These are phyloP conservation scores for Pythium rhizo-oryzae DNA, from an alignment of 352 stramenopile genomes.

Conservation along the genomic window DNA sequence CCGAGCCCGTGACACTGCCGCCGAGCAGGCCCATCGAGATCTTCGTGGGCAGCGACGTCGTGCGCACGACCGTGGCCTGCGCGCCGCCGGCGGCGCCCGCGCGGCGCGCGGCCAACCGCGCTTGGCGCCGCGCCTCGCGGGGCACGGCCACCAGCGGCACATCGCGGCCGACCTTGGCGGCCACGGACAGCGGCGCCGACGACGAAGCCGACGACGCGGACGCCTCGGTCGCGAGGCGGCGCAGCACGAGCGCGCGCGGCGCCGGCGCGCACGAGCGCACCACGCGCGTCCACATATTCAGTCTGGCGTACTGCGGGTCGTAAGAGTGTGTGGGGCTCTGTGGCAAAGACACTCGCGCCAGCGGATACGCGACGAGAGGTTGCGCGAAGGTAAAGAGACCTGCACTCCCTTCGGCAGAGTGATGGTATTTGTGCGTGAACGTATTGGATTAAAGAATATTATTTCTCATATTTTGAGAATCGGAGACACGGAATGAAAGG, in stretches of 20 bases:
- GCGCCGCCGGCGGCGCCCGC: slow-evolving; percentile 25
- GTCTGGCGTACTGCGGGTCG: background rate
- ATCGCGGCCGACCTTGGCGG: slow-evolving; percentile 51
- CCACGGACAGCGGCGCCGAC: slow-evolving; percentile 10
- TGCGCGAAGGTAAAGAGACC: slow-evolving; percentile 25
- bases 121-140: slow-evolving; percentile 60
- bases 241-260: slow-evolving; percentile 23
- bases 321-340: background rate
- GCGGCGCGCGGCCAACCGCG: slow-evolving; percentile 45
- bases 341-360: background rate
- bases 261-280: slow-evolving; percentile 23
- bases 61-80: slow-evolving; percentile 58
- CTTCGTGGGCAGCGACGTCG: slow-evolving; percentile 70
- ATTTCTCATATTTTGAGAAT: background rate
- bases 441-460: background rate
- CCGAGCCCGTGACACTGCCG: slow-evolving; percentile 60
- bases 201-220: background rate
- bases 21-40: slow-evolving; percentile 71
- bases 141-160: slow-evolving; percentile 60
- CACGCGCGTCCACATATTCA: slow-evolving; percentile 30
- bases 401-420: slow-evolving; percentile 17
- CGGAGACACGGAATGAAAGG: background rate
- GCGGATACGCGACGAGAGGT: too few relatives aligned
- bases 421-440: background rate
- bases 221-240: slow-evolving; percentile 30